Base-by-base conservation (phyloP, 73 alveolate species). In the Paramecium caudatum region DNA sequence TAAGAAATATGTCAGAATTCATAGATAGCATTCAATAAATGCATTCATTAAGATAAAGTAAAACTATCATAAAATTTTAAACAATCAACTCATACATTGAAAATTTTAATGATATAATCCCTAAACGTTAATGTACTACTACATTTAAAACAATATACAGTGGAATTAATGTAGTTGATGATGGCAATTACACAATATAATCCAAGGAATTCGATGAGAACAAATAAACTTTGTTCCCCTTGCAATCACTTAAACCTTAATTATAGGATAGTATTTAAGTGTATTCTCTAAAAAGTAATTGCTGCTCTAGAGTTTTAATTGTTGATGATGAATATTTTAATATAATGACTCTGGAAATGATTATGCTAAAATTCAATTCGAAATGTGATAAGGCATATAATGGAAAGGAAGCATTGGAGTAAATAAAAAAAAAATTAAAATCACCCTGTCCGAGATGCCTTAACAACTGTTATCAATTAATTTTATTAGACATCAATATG, bases 291-390 rank as follows among this genome's bases (percentile, higher is more conserved):
- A 74, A 74, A 39, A 74, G 69, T 43, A 45, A 30, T 37, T 74
- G 88, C 5, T 74, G 88, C 43, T 4, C 69, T 7, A 74, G 88
- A 45, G 88, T 74, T 10, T 9, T 74, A 74, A 74, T 74, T 0
- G 88, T 74, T 16, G 88, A 74, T 74, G 88, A 74, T 43, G 88
- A 74, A 74, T 74, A 41, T 41, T 74, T 74, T 8, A 74, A 74
- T 7, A 41, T 74, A 21, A 74, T 74, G 39, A 45, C 88, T 5
- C 10, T 74, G 21, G n/a, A 74, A 12, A 27, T 21, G 47, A 34
- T 74, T 21, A 37, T 74, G 88, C 7, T 10, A 0, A 34, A 74
- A 74, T 74, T 15, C 30, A 34, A 19, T 45, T 15, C 88, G 5
- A 41, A 41, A 0, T 39, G 88, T 41, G 88, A 74, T 74, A 27